Evolutionary conservation across 352 stramenopile species (phyloP), one percentile per base, ranked within the genome.

Genomic region (Globisporangium splendens): DNA sequence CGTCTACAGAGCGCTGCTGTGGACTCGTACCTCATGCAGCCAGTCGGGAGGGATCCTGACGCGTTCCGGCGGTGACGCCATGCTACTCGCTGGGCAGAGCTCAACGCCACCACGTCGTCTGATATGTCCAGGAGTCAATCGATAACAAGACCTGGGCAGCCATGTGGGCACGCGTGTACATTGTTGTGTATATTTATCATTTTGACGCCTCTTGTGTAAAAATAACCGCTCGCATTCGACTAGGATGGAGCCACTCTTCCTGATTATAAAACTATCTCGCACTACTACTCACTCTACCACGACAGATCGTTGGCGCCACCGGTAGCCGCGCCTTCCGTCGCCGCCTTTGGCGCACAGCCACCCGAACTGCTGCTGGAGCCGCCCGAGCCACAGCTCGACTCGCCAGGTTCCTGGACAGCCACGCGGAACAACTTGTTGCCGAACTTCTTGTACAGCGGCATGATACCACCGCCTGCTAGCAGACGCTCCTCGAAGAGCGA

Each of bases 361-460:
- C 49, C 38, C 20, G 50, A 41, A 14, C 65, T 62, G 13, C 63
- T 65, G 22, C 65, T 65, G 33, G 70, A 62, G 42, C 66, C 57
- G 41, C 65, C 69, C 54, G 71, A 66, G 18, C 75, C 85, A 56
- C 68, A 73, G 38, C 65, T 66, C 43, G 72, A 69, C 24, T 66
- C 55, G 8, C 46, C 62, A 28, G 81, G 73, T 49, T 92, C 80
- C 54, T 90, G 76, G 56, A 95, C 81, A 10, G 85, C 85, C 48
- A 91, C 85, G 20, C 85, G 85, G 65, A 95, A 95, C 56, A 95
- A 78, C 42, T 78, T 75, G 71, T 90, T 91, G 65, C 81, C 81
- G 35, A 89, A 93, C 71, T 91, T 89, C 62, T 88, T 89, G 76
- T 91, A 95, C 31, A 95, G 69, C 54, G 85, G 79, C 81, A 92